phyloP scores from a whole-genome alignment of 306 rosid genomes.

The Lathyrus oleraceus region DNA sequence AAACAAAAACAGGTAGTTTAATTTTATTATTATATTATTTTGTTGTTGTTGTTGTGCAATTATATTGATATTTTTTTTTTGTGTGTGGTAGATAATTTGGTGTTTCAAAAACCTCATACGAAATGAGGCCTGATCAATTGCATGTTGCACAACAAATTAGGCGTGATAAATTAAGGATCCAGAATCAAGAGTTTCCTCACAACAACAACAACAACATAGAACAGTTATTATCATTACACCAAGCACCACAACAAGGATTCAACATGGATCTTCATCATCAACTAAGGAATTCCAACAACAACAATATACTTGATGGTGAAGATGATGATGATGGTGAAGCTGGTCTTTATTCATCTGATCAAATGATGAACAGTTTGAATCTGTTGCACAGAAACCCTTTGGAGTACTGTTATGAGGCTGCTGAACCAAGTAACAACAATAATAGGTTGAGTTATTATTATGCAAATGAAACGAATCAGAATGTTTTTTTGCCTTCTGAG shows the following conservation, averaged over 20 bases:
- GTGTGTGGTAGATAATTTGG: background rate
- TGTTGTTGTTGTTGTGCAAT: background rate
- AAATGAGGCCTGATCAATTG: constrained; percentile 64
- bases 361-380: constrained; percentile 45
- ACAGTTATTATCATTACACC: constrained; percentile 40
- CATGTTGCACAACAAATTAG: constrained; percentile 93
- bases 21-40: background rate
- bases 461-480: constrained; percentile 18
- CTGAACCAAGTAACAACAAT: background rate
- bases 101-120: constrained; percentile 4
- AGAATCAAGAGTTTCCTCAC: constrained; percentile 30
- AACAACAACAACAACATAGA: constrained; percentile 42
- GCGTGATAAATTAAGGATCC: constrained; percentile 74
- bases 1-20: background rate
- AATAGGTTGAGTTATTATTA: background rate
- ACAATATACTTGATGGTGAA: constrained; percentile 51
- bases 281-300: constrained; percentile 40
- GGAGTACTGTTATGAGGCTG: background rate
- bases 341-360: constrained; percentile 44
- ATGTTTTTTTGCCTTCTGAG: constrained; percentile 32
- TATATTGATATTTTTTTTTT: background rate
- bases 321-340: constrained; percentile 31
- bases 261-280: constrained; percentile 50
- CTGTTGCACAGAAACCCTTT: background rate
- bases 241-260: constrained; percentile 1